Evolutionary conservation across 441 rosid species (phyloP).

Genomic region (Adansonia gregorii): DNA sequence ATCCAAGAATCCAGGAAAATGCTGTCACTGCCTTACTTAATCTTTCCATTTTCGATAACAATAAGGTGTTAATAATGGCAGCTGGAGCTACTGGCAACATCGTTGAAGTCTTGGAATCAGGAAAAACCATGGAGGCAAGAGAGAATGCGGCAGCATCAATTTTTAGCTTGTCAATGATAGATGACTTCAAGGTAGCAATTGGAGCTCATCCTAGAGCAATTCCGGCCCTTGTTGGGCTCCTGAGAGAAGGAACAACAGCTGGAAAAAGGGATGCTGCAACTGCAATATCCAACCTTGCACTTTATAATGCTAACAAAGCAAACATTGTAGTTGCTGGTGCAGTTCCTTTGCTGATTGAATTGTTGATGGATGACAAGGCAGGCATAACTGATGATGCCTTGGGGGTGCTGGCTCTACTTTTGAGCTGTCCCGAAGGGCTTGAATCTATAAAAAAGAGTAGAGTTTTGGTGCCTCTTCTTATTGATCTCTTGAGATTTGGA

Average conservation of each 20-base stretch:
- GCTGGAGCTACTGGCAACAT: conserved; percentile 71
- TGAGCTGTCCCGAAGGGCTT: conserved; percentile 53
- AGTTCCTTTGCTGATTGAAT: conserved; percentile 57
- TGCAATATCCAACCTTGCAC: conserved; percentile 58
- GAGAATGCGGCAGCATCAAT: conserved; percentile 81
- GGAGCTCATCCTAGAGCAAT: conserved; percentile 55
- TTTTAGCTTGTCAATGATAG: conserved; percentile 63
- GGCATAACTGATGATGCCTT: conserved; percentile 73
- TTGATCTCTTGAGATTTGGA: conserved; percentile 65
- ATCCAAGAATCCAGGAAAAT: conserved; percentile 68
- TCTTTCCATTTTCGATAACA: conserved; percentile 67
- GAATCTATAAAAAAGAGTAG: conserved; percentile 52
- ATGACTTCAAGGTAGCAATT: conserved; percentile 53
- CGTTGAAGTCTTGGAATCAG: conserved; percentile 54
- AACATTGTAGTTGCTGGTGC: conserved; percentile 46
- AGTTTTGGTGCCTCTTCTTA: conserved; percentile 56
- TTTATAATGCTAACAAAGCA: conserved; percentile 51
- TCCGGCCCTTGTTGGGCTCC: conserved; percentile 52
- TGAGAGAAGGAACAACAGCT: conserved; percentile 58
- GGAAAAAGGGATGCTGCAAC: conserved; percentile 69
- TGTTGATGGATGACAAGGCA: conserved; percentile 66
- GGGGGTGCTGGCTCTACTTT: conserved; percentile 47
- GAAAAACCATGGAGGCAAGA: conserved; percentile 69
- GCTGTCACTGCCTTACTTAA: conserved; percentile 71
- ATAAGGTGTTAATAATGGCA: conserved; percentile 63